Conservation (phyloP, 1,284 basidiomycete species). For the Trichosporon inkin region DNA sequence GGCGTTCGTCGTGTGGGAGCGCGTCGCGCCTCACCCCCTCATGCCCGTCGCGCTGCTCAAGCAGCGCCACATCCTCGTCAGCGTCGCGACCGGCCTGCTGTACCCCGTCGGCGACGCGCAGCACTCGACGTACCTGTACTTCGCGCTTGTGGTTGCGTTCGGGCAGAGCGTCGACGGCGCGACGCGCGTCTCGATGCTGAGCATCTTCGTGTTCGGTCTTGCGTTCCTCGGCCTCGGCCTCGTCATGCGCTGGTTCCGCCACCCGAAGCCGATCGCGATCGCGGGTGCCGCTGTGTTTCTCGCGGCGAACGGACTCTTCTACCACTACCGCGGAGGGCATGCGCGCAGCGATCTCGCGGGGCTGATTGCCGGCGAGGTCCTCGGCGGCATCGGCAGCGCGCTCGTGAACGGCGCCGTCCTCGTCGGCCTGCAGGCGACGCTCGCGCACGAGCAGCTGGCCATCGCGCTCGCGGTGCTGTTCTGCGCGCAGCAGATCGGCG, state of each 20-base stretch:
- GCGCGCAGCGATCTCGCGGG: conserved; percentile 25
- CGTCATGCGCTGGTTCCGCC: conserved; percentile 42
- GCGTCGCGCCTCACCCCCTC: conserved; percentile 33
- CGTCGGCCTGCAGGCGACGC: conserved; percentile 41
- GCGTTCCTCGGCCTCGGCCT: conserved; percentile 43
- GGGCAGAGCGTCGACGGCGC: conserved; percentile 30
- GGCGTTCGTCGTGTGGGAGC: conserved; percentile 48
- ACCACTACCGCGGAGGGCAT: conserved; percentile 43
- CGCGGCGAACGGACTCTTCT: conserved; percentile 47
- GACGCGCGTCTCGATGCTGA: conserved; percentile 46
- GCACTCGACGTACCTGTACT: conserved; percentile 45
- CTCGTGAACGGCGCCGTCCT: conserved; percentile 44
- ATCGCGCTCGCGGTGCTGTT: conserved; percentile 35
- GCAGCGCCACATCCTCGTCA: conserved; percentile 39
- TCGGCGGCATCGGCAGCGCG: conserved; percentile 48
- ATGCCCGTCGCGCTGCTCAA: conserved; percentile 40
- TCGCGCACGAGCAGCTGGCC: conserved; percentile 44
- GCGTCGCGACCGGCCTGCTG: conserved; percentile 36
- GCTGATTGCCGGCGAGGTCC: conserved; percentile 47
- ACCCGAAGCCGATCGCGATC: conserved; percentile 49
- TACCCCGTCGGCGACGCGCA: conserved; percentile 48
- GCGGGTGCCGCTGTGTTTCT: conserved; percentile 31
- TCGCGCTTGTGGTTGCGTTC: conserved; percentile 47
- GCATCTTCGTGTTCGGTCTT: conserved; percentile 48
- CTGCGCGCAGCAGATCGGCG: conserved; percentile 25